Evolutionary conservation across 768 basidiomycete genomes (phyloP).

Genomic region (Lentinus tigrinus): DNA sequence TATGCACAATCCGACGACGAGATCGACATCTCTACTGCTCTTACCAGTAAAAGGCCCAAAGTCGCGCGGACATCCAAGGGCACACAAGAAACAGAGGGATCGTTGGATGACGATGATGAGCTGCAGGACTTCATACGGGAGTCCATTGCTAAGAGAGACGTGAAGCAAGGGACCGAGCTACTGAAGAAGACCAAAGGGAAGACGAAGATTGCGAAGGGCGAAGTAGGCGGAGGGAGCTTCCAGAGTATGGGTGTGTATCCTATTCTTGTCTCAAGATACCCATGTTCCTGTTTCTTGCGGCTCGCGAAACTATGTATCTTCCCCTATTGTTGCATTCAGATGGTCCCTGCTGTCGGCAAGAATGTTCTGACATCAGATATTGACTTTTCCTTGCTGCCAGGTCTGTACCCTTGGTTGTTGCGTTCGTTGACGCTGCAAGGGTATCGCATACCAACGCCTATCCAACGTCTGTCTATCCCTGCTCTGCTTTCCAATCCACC

Average conservation of each 20-base stretch:
- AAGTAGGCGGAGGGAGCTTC: slow-evolving; percentile 91
- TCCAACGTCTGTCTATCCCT: slow-evolving; percentile 89
- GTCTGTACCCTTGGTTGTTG: slow-evolving; percentile 79
- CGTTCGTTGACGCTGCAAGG: slow-evolving; percentile 89
- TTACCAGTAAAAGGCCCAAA: slow-evolving; percentile 39
- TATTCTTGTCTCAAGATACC: neutral
- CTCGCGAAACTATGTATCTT: neutral
- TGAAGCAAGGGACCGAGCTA: slow-evolving; percentile 72
- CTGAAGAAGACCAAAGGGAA: slow-evolving; percentile 79
- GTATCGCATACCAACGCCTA: slow-evolving; percentile 93
- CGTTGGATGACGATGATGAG: slow-evolving; percentile 49
- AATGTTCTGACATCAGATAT: neutral
- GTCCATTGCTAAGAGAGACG: slow-evolving; percentile 69
- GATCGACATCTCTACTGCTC: slow-evolving; percentile 62
- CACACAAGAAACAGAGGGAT: slow-evolving; percentile 18
- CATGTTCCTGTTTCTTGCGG: neutral
- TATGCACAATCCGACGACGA: slow-evolving; percentile 32
- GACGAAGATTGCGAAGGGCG: slow-evolving; percentile 65
- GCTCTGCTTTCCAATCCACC: slow-evolving; percentile 80
- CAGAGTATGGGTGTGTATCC: slow-evolving; percentile 84
- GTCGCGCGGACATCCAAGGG: neutral
- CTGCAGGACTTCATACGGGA: slow-evolving; percentile 64
- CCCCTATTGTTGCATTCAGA: too few species aligned
- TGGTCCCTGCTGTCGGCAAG: too few species aligned
- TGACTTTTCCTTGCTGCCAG: slow-evolving; percentile 36